Evolutionary conservation across 495 filamentous ascomycete species (phyloP), one percentile per base, ranked within the genome.

Genomic region (Haplographium delicatum): DNA sequence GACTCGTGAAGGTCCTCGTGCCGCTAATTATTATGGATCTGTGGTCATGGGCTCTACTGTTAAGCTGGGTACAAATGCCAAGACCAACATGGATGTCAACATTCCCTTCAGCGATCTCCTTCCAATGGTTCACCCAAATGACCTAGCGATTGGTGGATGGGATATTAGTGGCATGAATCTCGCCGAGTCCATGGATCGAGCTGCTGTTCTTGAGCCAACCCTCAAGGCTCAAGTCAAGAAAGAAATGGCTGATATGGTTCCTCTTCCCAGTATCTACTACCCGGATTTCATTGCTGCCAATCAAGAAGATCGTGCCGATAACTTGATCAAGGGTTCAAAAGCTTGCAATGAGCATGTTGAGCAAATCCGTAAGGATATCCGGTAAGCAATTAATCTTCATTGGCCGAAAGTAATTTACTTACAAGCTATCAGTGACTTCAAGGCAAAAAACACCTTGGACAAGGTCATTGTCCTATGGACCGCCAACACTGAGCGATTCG

Each of bases 221-320:
- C 78, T 98, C 59, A 98, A 98, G 78, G 68, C 72, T 47, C 78
- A 84, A 53, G 87, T 98, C 57, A 83, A 84, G 70, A 93, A 95
- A 78, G 86, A 96, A 72, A 91, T 97, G 91, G 75, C 81, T 54
- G 72, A 73, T 56, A 86, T 97, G 83, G 83, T 84, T 62, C 93
- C 93, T 13, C 79, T 97, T 57, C 91, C 90, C 23, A 89, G 84
- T 70, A 86, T 96, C 72, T 98, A 97, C 80, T 98, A 98, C 65
- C 93, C 93, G 4, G 93, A 98, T 69, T 98, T 97, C 76, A 98
- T 98, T 63, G 93, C 93, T 53, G 86, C 93, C 68, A 98, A 98
- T 74, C 93, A 98, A 75, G 91, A 90, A 68, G 91, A 91, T 60
- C 88, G 93, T 64, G 93, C 94, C 51, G 89, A 98, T 72, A 97